Conservation (phyloP, 768 basidiomycete species). For the Coprinopsis strossmayeri region DNA sequence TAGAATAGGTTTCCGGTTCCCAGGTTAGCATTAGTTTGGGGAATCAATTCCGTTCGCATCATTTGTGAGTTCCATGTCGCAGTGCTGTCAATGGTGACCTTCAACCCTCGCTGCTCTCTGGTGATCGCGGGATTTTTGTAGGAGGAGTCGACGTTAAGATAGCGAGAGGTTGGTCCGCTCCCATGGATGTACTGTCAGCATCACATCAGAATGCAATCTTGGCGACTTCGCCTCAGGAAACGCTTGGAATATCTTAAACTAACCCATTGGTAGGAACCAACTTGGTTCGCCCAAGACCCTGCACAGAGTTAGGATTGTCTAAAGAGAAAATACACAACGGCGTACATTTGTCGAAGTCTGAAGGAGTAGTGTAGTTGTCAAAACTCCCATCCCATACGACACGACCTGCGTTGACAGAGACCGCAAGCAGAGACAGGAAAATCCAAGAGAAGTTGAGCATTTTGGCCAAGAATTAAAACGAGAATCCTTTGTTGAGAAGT, state of each 20-base stretch:
- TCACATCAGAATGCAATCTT: neutral
- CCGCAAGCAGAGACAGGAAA: slow-evolving; percentile 27
- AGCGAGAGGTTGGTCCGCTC: slow-evolving; percentile 40
- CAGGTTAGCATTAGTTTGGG: slow-evolving; percentile 44
- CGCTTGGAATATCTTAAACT: slow-evolving; percentile 1
- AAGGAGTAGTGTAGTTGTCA: slow-evolving; percentile 35
- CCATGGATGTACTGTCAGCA: slow-evolving; percentile 47
- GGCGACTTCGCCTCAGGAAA: neutral
- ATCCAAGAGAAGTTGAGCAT: slow-evolving; percentile 25
- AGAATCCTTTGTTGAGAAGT: neutral
- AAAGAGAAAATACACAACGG: neutral
- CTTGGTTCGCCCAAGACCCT: slow-evolving; percentile 54
- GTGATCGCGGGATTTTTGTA: slow-evolving; percentile 58
- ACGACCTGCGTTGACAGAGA: slow-evolving; percentile 38
- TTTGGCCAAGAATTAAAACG: slow-evolving; percentile 7
- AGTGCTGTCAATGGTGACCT: slow-evolving; percentile 46
- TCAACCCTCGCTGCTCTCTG: slow-evolving; percentile 42
- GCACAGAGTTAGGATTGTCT: neutral
- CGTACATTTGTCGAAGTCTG: slow-evolving; percentile 49
- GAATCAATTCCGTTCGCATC: slow-evolving; percentile 38
- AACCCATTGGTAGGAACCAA: slow-evolving; percentile 55
- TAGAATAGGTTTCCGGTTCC: slow-evolving; percentile 55
- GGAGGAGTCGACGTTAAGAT: slow-evolving; percentile 40
- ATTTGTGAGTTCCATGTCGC: slow-evolving; percentile 52
- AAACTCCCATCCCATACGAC: slow-evolving; percentile 52